Conservation (phyloP, 2,329 filamentous ascomycete genomes). For the Chaetomium sp. region DNA sequence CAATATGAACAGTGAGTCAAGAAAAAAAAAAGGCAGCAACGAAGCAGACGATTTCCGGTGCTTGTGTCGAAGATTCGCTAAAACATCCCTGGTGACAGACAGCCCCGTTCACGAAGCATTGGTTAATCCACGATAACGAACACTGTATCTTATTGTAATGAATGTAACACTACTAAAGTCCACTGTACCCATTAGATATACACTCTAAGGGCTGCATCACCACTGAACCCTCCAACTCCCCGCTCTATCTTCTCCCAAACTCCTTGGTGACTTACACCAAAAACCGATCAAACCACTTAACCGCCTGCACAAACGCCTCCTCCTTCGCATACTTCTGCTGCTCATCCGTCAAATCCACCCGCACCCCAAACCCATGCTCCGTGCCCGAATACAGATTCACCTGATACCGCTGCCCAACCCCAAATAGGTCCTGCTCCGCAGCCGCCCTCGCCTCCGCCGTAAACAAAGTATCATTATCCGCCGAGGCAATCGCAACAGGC, state of each 20-base stretch:
- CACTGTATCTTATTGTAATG: too few relatives aligned
- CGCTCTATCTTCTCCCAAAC: background rate
- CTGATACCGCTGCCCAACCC: constrained; percentile 54
- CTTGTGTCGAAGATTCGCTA: too few relatives aligned
- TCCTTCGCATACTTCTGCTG: constrained; percentile 65
- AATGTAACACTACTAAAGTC: too few relatives aligned
- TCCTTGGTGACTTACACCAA: background rate
- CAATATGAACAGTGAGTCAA: too few relatives aligned
- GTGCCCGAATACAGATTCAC: constrained; percentile 64
- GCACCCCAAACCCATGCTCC: constrained; percentile 67
- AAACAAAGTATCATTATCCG: constrained; percentile 56
- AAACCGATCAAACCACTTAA: constrained; percentile 63
- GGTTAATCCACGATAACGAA: too few relatives aligned
- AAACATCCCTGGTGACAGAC: too few relatives aligned
- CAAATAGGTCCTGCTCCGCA: constrained; percentile 53
- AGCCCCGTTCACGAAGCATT: too few relatives aligned
- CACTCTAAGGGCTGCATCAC: too few relatives aligned
- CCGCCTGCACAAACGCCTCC: constrained; percentile 68
- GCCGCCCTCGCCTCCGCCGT: constrained; percentile 46
- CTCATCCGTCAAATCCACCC: constrained; percentile 49
- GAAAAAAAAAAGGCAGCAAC: too few relatives aligned
- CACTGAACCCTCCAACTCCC: background rate
- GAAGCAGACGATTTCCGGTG: too few relatives aligned
- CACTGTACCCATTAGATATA: too few relatives aligned
- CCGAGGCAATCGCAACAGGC: constrained; percentile 56